Conservation (phyloP, 1,284 basidiomycete genomes). For the Sporisorium scitamineum region DNA sequence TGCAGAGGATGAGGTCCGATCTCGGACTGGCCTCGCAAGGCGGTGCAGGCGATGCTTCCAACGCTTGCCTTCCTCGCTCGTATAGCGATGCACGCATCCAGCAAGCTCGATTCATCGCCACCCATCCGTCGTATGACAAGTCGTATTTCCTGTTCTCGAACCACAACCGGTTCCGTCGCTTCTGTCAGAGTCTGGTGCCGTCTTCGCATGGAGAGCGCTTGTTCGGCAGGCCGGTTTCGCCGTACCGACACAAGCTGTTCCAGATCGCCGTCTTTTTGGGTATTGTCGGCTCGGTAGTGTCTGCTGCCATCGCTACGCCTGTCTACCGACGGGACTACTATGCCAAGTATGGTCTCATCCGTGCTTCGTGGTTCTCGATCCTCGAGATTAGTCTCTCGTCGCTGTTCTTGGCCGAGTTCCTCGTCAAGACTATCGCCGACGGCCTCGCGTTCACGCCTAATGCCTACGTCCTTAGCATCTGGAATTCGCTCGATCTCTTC, state of each 20-base stretch:
- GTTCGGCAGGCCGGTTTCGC: constrained; percentile 64
- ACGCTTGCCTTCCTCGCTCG: constrained; percentile 67
- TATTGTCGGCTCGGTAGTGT: constrained; percentile 85
- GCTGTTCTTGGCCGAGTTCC: constrained; percentile 83
- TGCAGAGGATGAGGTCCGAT: constrained; percentile 70
- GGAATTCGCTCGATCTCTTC: constrained; percentile 91
- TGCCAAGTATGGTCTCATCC: constrained; percentile 74
- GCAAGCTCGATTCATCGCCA: constrained; percentile 87
- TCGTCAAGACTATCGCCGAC: constrained; percentile 92
- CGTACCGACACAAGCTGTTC: constrained; percentile 78
- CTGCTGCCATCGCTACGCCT: constrained; percentile 88
- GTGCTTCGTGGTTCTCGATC: constrained; percentile 88
- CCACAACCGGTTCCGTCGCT: constrained; percentile 78
- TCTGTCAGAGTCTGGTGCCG: constrained; percentile 86
- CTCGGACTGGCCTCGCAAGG: constrained; percentile 55
- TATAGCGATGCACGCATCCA: constrained; percentile 80
- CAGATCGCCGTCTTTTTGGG: constrained; percentile 81
- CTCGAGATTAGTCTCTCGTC: constrained; percentile 82
- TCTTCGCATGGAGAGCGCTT: constrained; percentile 86
- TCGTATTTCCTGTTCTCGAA: constrained; percentile 91
- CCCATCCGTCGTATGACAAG: constrained; percentile 90
- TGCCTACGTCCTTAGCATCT: constrained; percentile 89
- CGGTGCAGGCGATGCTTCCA: constrained; percentile 37
- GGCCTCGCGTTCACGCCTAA: constrained; percentile 89
- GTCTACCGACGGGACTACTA: constrained; percentile 84